Conservation (phyloP, 2,329 filamentous ascomycete genomes). For the Cercospora sp. region DNA sequence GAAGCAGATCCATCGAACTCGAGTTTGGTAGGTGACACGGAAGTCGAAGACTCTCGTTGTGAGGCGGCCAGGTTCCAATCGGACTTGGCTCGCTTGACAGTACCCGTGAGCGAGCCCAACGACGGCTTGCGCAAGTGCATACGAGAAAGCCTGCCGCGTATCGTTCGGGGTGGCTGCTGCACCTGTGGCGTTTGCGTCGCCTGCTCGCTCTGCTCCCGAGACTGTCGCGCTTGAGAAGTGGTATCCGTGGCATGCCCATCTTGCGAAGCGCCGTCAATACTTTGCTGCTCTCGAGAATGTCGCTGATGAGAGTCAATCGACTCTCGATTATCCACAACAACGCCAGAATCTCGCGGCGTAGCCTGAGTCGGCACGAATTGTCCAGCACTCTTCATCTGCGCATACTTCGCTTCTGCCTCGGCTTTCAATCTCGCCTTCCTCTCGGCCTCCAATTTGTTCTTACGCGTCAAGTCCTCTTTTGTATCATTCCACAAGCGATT, state of each 20-base stretch:
- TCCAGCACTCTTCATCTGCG: slow-evolving; percentile 56
- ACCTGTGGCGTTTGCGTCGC: neutral
- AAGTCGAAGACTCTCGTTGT: slow-evolving; percentile 43
- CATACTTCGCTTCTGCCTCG: slow-evolving; percentile 55
- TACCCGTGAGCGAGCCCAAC: slow-evolving; percentile 36
- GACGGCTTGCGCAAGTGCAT: slow-evolving; percentile 39
- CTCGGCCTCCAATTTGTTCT: slow-evolving; percentile 44
- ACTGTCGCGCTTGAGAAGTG: neutral
- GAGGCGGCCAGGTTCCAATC: slow-evolving; percentile 34
- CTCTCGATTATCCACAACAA: slow-evolving; percentile 31
- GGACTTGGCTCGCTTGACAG: slow-evolving; percentile 39
- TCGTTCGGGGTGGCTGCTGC: slow-evolving; percentile 25
- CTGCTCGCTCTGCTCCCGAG: neutral
- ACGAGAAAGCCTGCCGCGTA: slow-evolving; percentile 27
- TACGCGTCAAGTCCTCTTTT: slow-evolving; percentile 44
- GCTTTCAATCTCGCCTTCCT: slow-evolving; percentile 46
- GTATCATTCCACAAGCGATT: slow-evolving; percentile 49
- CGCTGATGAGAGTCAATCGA: slow-evolving; percentile 25
- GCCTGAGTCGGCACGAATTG: slow-evolving; percentile 42
- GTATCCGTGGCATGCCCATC: neutral
- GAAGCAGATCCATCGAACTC: slow-evolving; percentile 30
- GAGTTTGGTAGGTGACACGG: slow-evolving; percentile 37
- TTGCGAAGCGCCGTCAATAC: neutral
- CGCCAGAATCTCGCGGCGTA: slow-evolving; percentile 37
- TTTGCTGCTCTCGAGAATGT: slow-evolving; percentile 19